Base-by-base conservation (phyloP, 306 rosid genomes). In the Betula pendula region DNA sequence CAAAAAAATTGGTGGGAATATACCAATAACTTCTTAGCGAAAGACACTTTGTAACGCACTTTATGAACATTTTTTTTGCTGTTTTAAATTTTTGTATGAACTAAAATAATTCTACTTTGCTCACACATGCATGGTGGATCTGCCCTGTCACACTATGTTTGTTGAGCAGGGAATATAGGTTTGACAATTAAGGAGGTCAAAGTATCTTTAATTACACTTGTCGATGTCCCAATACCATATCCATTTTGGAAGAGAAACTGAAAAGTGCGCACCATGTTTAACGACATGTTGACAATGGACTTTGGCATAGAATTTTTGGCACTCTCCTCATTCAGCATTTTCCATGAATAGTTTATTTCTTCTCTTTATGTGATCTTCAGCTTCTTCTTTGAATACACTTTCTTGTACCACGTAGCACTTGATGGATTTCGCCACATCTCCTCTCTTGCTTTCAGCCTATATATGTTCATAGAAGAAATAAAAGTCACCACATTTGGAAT, bases 211-310 rank as follows among this genome's bases (percentile, higher is more conserved):
- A 77, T 79, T n/a, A 44, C 35, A 24, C 86, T 75, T 10, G 15
- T 25, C 0, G 86, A 83, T 1, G 65, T 75, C 8, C 81, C 83
- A 72, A 82, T 78, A 0, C 86, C 80, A 62, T 82, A 80, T 3
- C 82, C 82, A 24, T 78, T 73, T 43, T 75, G 71, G 33, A 71
- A 76, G 48, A 75, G 56, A 42, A 47, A 56, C 22, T 55, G 87
- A 65, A 81, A 40, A 72, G 70, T 79, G 11, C 79, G 24, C 0
- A 84, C 81, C 87, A 84, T 84, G 78, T 80, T 84, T 53, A 68
- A n/a, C 19, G 62, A 71, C 19, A 70, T 7, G n/a, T 55, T 76
- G 10, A 72, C 76, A 17, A 68, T 7, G 0, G 76, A 19, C 2
- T 50, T 83, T 75, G 87, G 87, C 17, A 76, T 4, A 8, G 2